These are phyloP conservation scores for Cytospora chrysosperma DNA, from an alignment of 2,329 filamentous ascomycete species.

Conservation along the genomic window DNA sequence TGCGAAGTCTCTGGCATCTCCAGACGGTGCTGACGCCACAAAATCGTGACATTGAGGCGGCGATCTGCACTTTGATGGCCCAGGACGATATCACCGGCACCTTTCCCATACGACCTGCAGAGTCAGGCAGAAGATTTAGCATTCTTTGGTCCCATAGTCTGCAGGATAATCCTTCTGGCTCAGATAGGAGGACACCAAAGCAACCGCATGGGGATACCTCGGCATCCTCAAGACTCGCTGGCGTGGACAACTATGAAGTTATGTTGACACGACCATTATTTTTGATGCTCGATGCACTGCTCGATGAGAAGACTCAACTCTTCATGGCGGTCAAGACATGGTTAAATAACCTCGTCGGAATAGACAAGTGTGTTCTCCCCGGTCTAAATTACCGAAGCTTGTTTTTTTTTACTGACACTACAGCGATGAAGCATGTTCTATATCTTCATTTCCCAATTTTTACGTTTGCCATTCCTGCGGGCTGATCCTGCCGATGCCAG, in stretches of 20 bases:
- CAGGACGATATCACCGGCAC: conserved; percentile 47
- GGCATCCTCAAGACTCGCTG: conserved; percentile 46
- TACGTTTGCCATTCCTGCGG: conserved; percentile 53
- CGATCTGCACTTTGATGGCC: conserved; percentile 69
- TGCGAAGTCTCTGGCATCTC: conserved; percentile 81
- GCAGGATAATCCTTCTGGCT: conserved; percentile 52
- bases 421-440: conserved; percentile 52
- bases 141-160: conserved; percentile 81
- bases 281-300: conserved; percentile 74
- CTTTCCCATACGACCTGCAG: conserved; percentile 50
- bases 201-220: conserved; percentile 39
- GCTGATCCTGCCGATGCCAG: conserved; percentile 30
- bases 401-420: conserved; percentile 31
- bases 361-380: conserved; percentile 56
- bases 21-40: conserved; percentile 67
- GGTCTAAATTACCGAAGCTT: background rate
- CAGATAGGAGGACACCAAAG: conserved; percentile 51
- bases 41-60: conserved; percentile 76
- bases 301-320: conserved; percentile 69
- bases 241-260: conserved; percentile 63
- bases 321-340: conserved; percentile 78
- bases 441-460: conserved; percentile 59
- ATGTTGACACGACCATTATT: conserved; percentile 82
- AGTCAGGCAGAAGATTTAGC: conserved; percentile 68
- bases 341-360: conserved; percentile 66